Conservation (phyloP, 2,329 filamentous ascomycete genomes). For the Pseudogymnoascus sp. region DNA sequence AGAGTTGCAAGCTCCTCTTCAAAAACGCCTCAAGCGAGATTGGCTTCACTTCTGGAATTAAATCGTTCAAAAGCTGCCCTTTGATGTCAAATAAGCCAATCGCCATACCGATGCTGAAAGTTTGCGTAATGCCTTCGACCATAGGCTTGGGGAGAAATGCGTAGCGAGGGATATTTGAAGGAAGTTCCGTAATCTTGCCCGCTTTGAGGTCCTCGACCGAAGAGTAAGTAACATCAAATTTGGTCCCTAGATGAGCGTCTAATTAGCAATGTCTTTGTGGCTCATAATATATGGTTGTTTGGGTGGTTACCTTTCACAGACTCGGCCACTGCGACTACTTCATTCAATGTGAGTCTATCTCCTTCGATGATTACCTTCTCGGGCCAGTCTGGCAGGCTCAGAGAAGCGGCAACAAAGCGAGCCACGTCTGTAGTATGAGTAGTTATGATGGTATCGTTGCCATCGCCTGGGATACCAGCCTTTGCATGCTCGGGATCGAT, state of each 20-base stretch:
- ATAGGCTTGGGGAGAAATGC: slow-evolving; percentile 23
- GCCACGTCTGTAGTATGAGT: slow-evolving; percentile 27
- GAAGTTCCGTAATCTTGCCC: slow-evolving; percentile 21
- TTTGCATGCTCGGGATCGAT: neutral
- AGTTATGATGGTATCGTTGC: slow-evolving; percentile 2
- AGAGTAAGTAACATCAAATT: slow-evolving; percentile 27
- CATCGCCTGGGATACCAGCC: neutral
- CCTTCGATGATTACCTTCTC: slow-evolving; percentile 22
- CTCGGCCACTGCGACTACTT: slow-evolving; percentile 24
- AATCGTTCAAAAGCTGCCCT: neutral
- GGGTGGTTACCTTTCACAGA: slow-evolving; percentile 17
- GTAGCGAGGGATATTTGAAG: slow-evolving; percentile 23
- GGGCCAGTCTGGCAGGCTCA: slow-evolving; percentile 22
- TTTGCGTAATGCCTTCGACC: slow-evolving; percentile 20
- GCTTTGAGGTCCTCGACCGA: slow-evolving; percentile 22
- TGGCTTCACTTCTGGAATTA: slow-evolving; percentile 1
- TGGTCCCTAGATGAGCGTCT: slow-evolving; percentile 16
- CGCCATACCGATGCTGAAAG: neutral
- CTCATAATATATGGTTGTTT: neutral
- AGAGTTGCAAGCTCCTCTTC: neutral
- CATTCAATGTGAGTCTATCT: slow-evolving; percentile 26
- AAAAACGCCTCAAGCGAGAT: neutral
- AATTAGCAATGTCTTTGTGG: neutral
- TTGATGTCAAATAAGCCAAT: neutral
- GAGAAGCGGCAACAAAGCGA: slow-evolving; percentile 20